These are phyloP conservation scores for Metroxylon sagu DNA, from an alignment of 176 grass and related monocot genomes.

Conservation along the genomic window DNA sequence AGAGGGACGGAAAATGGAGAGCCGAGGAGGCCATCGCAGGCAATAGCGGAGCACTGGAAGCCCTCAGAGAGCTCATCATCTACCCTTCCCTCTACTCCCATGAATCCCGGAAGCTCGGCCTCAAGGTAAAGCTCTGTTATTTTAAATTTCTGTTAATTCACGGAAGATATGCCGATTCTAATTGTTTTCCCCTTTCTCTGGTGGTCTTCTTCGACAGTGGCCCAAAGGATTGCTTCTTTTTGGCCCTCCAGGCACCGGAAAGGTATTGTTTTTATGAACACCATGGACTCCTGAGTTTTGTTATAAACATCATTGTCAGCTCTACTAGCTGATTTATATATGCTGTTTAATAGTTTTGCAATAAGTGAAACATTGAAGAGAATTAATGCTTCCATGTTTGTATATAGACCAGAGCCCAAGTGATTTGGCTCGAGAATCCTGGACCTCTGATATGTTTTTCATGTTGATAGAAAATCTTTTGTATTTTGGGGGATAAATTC, in stretches of 20 bases:
- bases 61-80: constrained; percentile 64
- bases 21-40: constrained; percentile 61
- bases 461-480: too few species aligned
- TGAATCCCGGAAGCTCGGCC: constrained; percentile 43
- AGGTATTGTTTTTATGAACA: constrained; percentile 36
- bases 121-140: constrained; percentile 31
- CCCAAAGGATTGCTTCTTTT: constrained; percentile 87
- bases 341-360: too few species aligned
- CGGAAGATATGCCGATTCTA: too few species aligned
- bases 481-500: too few species aligned
- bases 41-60: constrained; percentile 40
- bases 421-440: too few species aligned
- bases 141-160: neutral
- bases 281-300: neutral
- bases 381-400: too few species aligned
- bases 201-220: constrained; percentile 31
- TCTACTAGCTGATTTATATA: too few species aligned
- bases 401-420: too few species aligned
- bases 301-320: too few species aligned
- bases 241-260: constrained; percentile 80
- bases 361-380: too few species aligned
- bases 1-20: constrained; percentile 9
- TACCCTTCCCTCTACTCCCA: constrained; percentile 53
- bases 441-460: too few species aligned
- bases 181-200: neutral